phyloP scores from a whole-genome alignment of 2,329 filamentous ascomycete species.

The Pseudogymnoascus sp. region DNA sequence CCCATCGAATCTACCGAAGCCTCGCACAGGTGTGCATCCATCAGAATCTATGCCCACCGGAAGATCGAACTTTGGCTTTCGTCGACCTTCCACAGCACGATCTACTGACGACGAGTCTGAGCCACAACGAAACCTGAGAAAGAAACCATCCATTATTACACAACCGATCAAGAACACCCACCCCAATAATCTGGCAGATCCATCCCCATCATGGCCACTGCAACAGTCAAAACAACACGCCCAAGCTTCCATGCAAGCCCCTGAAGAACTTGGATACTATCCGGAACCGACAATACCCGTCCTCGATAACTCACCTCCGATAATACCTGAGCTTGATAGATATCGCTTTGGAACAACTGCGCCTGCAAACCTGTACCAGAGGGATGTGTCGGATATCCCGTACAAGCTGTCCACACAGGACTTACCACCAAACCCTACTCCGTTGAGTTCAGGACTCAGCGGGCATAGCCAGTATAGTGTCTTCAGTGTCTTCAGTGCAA shows the following conservation, averaged over 20 bases:
- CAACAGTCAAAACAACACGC: not conserved
- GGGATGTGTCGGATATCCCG: constrained; percentile 39
- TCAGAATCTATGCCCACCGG: constrained; percentile 15
- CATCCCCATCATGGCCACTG: constrained; percentile 10
- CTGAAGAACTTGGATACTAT: not conserved
- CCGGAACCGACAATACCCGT: constrained; percentile 17
- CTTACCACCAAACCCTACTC: constrained; percentile 55
- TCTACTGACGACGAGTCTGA: constrained; percentile 17
- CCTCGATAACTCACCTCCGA: constrained; percentile 32
- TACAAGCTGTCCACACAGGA: constrained; percentile 56
- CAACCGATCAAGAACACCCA: constrained; percentile 18
- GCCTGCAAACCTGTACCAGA: constrained; percentile 25
- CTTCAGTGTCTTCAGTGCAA: constrained; percentile 53
- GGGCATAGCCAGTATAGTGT: constrained; percentile 28
- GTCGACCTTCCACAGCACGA: constrained; percentile 16
- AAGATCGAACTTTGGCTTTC: constrained; percentile 22
- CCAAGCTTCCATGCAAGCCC: not conserved
- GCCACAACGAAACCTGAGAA: constrained; percentile 37
- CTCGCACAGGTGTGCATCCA: constrained; percentile 15
- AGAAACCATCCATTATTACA: constrained; percentile 43
- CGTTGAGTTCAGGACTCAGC: constrained; percentile 51
- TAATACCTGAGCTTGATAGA: constrained; percentile 50
- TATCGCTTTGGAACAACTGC: constrained; percentile 45
- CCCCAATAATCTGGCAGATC: constrained; percentile 14
- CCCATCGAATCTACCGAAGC: constrained; percentile 20